Conservation (phyloP, 2,329 filamentous ascomycete species). For the Botrytis porri region DNA sequence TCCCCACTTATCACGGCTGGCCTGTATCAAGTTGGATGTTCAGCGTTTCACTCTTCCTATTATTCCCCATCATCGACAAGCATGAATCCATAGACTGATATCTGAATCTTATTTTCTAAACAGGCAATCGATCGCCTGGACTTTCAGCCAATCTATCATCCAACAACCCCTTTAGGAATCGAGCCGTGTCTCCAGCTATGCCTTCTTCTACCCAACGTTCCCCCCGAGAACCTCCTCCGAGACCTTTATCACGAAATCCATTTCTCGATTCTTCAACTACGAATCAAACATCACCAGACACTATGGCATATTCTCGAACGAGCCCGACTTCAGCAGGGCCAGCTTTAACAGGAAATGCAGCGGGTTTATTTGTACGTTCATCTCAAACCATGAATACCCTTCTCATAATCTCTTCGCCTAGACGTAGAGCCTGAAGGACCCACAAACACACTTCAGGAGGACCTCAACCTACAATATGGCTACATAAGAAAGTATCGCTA, state of each 20-base stretch:
- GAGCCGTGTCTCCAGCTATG: conserved; percentile 58
- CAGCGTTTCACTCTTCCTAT: conserved; percentile 33
- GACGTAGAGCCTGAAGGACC: not conserved
- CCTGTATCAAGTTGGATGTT: conserved; percentile 36
- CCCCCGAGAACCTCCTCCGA: conserved; percentile 55
- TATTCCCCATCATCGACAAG: conserved; percentile 28
- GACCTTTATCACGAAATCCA: conserved; percentile 70
- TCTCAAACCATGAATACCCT: not conserved
- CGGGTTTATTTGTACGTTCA: conserved; percentile 73
- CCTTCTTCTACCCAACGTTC: conserved; percentile 46
- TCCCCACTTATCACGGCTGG: conserved; percentile 34
- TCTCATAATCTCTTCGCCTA: not conserved
- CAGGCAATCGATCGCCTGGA: conserved; percentile 44
- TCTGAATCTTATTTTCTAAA: conserved; percentile 30
- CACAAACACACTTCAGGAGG: not conserved
- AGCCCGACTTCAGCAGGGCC: conserved; percentile 41
- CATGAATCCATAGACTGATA: conserved; percentile 35
- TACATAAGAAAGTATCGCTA: conserved; percentile 28
- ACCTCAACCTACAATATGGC: not conserved
- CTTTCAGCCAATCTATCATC: conserved; percentile 64
- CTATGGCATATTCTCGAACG: conserved; percentile 48
- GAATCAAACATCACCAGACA: conserved; percentile 39
- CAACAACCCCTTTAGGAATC: conserved; percentile 79
- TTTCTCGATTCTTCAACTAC: conserved; percentile 59
- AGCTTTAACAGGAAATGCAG: conserved; percentile 50